Percentiles rank a stretch among this genome's conserved stretches.
phyloP scores from a whole-genome alignment of 1,139 yeast genomes.

The Nakaseomyces nivariensis region DNA sequence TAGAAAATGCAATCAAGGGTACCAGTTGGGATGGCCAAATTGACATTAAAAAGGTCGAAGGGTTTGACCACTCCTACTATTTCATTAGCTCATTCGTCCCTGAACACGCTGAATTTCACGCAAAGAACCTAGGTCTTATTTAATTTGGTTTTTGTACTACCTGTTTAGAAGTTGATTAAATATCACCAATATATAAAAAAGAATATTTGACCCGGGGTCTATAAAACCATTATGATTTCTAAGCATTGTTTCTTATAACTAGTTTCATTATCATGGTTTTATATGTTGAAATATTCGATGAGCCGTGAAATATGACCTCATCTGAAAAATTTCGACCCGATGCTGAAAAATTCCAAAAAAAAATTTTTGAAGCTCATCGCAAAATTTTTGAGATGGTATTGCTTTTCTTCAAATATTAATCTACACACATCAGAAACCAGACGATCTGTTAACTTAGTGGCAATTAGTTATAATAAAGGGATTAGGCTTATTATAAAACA shows the following conservation, averaged over 20 bases:
- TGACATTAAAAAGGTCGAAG: conserved; percentile 57
- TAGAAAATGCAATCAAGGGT: conserved; percentile 54
- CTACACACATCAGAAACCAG: no score
- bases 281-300: no score
- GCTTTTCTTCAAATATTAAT: no score
- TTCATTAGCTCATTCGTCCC: conserved; percentile 74
- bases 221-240: no score
- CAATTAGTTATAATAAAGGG: no score
- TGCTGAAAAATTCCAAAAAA: not conserved
- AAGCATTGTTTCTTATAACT: no score
- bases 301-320: not conserved
- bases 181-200: no score
- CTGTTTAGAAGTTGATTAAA: no score
- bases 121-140: conserved; percentile 55
- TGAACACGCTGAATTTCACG: conserved; percentile 82
- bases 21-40: conserved; percentile 53
- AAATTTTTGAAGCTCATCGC: conserved; percentile 2
- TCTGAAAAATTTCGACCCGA: not conserved
- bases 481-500: not conserved
- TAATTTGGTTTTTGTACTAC: conserved; percentile 1
- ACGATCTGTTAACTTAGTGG: no score
- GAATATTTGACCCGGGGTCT: no score
- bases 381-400: not conserved
- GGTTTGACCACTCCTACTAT: conserved; percentile 86
- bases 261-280: not conserved